These are phyloP conservation scores for Cichorium intybus DNA, from an alignment of 140 eudicot species.

Conservation along the genomic window DNA sequence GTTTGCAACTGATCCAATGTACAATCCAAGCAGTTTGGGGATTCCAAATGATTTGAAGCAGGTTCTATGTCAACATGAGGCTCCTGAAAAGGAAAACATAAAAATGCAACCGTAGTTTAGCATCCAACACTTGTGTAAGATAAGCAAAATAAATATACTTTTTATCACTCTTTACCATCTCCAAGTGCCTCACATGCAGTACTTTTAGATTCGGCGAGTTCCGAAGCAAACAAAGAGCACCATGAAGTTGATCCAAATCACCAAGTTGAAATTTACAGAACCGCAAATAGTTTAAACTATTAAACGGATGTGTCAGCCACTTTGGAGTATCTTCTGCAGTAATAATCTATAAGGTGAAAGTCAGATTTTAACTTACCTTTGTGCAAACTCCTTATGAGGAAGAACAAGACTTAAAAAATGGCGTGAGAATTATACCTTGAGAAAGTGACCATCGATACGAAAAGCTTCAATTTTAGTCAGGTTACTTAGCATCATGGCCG, in stretches of 20 bases:
- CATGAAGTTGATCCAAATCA: slow-evolving; percentile 18
- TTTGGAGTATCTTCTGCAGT: no score
- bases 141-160: no score
- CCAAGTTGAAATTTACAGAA: not conserved
- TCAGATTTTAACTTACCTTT: no score
- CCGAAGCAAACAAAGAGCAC: no score
- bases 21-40: not conserved
- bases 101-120: not conserved
- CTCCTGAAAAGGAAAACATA: slow-evolving; percentile 4
- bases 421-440: not conserved
- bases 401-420: not conserved
- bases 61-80: no score
- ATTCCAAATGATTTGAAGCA: no score
- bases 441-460: not conserved
- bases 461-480: not conserved
- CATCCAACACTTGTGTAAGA: no score
- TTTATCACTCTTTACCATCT: no score
- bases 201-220: no score
- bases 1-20: not conserved
- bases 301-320: not conserved
- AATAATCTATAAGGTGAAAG: no score
- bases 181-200: no score
- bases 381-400: not conserved
- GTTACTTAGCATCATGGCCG: not conserved
- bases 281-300: not conserved